phyloP scores from a whole-genome alignment of 345 rosid species.

The Populus alba region DNA sequence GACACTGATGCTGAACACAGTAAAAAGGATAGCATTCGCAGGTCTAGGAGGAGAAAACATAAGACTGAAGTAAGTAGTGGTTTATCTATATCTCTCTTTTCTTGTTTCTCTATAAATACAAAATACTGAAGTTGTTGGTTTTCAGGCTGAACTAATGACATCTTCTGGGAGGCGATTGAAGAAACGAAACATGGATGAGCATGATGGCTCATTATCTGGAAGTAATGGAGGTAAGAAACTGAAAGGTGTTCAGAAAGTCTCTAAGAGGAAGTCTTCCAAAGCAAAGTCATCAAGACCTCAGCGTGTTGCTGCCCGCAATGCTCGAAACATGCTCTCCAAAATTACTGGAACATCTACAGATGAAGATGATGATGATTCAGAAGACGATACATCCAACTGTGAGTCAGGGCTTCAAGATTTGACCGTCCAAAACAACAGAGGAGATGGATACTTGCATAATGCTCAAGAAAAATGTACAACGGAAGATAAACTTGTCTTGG shows the following conservation, averaged over 20 bases:
- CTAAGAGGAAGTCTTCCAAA: slow-evolving; percentile 20
- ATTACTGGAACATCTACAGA: slow-evolving; percentile 20
- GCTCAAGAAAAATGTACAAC: not conserved
- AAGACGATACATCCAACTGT: slow-evolving; percentile 13
- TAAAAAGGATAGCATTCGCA: slow-evolving; percentile 17
- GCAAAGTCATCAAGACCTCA: slow-evolving; percentile 23
- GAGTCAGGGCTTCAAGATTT: slow-evolving; percentile 17
- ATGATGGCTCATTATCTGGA: not conserved
- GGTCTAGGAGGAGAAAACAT: slow-evolving; percentile 24
- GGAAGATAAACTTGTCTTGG: slow-evolving; percentile 1
- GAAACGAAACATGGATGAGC: slow-evolving; percentile 20
- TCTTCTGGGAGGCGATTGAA: slow-evolving; percentile 17
- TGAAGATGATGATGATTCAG: slow-evolving; percentile 21
- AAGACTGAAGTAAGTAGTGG: slow-evolving; percentile 15
- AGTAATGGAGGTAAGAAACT: slow-evolving; percentile 21
- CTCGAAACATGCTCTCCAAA: slow-evolving; percentile 12
- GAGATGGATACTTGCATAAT: slow-evolving; percentile 7
- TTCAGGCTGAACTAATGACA: slow-evolving; percentile 12
- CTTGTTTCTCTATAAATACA: not conserved
- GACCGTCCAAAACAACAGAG: not conserved
- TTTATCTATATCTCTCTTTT: not conserved
- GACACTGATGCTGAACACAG: slow-evolving; percentile 18
- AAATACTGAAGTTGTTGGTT: not conserved
- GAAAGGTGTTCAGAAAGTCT: slow-evolving; percentile 20
- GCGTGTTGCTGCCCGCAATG: slow-evolving; percentile 32